Conservation (phyloP, 2,329 filamentous ascomycete genomes). For the Neofusicoccum cordaticola region DNA sequence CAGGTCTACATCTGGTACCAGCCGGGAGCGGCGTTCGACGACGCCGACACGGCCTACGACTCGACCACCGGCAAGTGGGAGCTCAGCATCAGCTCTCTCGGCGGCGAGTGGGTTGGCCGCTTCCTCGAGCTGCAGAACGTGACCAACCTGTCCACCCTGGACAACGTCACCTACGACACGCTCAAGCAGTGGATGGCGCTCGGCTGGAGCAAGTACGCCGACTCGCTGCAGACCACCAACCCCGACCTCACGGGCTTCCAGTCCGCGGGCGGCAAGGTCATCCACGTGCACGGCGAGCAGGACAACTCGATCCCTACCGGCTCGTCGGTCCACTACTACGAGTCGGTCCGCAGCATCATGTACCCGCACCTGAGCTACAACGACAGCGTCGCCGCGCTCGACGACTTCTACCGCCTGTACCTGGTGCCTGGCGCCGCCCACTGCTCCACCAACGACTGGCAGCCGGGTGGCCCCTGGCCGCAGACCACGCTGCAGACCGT, state of each 20-base stretch:
- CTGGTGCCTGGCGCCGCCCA: constrained; percentile 55
- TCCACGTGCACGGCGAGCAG: constrained; percentile 57
- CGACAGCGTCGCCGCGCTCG: constrained; percentile 41
- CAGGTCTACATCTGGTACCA: constrained; percentile 44
- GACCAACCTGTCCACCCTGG: constrained; percentile 9
- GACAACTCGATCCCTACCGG: constrained; percentile 53
- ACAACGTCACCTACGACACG: constrained; percentile 54
- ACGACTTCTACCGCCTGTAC: constrained; percentile 56
- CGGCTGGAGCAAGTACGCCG: constrained; percentile 45
- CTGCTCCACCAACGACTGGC: constrained; percentile 33
- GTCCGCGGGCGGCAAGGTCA: constrained; percentile 51
- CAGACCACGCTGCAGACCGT: constrained; percentile 16
- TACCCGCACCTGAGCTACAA: constrained; percentile 41
- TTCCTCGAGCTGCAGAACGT: constrained; percentile 34
- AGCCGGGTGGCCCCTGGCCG: constrained; percentile 18
- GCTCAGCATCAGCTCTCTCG: constrained; percentile 30
- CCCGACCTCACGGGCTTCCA: constrained; percentile 54
- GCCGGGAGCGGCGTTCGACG: constrained; percentile 29
- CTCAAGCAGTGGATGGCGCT: constrained; percentile 55
- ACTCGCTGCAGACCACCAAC: constrained; percentile 54
- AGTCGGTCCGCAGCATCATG: constrained; percentile 53
- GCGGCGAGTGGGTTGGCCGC: constrained; percentile 42
- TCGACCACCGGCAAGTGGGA: constrained; percentile 30
- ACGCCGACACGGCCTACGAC: constrained; percentile 38
- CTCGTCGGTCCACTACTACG: constrained; percentile 55